Conservation (phyloP, 176 grass and related monocot species). For the Poa pratensis region DNA sequence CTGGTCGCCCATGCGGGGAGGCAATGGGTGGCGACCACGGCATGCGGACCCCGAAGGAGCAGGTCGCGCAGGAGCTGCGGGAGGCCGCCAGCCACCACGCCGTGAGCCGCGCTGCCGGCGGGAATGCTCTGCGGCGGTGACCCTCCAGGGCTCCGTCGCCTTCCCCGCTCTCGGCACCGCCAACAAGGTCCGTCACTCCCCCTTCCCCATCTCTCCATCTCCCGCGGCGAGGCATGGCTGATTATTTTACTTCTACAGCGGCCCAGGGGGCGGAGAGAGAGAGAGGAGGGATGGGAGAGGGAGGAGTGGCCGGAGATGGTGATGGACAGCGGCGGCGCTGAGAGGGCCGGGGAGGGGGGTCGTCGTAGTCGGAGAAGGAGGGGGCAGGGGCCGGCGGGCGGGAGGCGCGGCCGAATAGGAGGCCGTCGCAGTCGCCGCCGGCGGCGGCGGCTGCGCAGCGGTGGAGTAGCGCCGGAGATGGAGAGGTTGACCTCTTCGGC, state of each 20-base stretch:
- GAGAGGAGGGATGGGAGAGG: conserved; percentile 42
- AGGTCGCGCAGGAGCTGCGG: no score
- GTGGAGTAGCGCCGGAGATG: conserved; percentile 68
- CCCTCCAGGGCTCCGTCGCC: no score
- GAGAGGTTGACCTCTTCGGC: conserved; percentile 47
- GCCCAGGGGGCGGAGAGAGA: conserved; percentile 56
- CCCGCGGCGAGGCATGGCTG: no score
- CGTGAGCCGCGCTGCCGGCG: no score
- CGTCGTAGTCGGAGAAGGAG: conserved; percentile 49
- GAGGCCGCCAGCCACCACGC: no score
- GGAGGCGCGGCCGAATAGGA: conserved; percentile 55
- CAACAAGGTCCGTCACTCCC: no score
- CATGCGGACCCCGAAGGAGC: no score
- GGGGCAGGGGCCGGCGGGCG: conserved; percentile 43
- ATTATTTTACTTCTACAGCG: not conserved
- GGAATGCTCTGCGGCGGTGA: no score
- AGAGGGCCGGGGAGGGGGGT: not conserved
- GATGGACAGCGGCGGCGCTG: conserved; percentile 43
- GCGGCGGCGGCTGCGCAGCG: conserved; percentile 53
- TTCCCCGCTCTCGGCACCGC: no score
- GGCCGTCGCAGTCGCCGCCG: conserved; percentile 52
- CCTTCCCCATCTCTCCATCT: no score
- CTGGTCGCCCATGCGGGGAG: no score
- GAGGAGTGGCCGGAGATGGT: conserved; percentile 58
- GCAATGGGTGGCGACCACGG: no score